A percentile compares a stretch with the other conserved stretches of the same genome.
These are phyloP conservation scores for Symbiodinium pilosum DNA, from an alignment of 73 alveolate species.

Conservation along the genomic window DNA sequence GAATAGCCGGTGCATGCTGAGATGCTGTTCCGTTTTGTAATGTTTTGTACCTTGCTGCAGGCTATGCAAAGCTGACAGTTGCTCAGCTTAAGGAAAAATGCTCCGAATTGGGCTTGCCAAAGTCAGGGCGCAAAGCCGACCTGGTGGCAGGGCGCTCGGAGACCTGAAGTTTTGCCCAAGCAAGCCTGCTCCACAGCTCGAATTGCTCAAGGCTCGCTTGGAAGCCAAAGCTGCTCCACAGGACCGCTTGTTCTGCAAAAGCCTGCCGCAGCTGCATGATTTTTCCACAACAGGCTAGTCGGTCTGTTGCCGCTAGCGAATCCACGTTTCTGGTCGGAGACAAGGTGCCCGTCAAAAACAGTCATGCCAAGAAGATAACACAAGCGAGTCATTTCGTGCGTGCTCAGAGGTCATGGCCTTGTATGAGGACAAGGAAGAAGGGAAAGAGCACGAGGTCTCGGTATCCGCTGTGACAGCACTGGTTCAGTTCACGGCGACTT, in stretches of 20 bases:
- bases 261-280: too few species aligned
- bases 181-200: neutral
- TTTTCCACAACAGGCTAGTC: too few species aligned
- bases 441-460: conserved; percentile 49
- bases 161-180: too few species aligned
- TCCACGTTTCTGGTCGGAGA: conserved; percentile 28
- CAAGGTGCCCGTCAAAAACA: too few species aligned
- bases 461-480: too few species aligned
- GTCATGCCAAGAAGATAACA: neutral
- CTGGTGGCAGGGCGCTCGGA: conserved; percentile 45
- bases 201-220: conserved; percentile 30
- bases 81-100: conserved; percentile 62
- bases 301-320: too few species aligned
- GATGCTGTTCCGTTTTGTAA: neutral
- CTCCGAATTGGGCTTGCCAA: conserved; percentile 33
- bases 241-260: too few species aligned
- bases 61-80: conserved; percentile 57
- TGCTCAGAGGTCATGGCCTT: conserved; percentile 27
- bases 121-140: conserved; percentile 75
- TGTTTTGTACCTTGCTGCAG: neutral
- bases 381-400: neutral
- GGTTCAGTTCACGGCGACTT: too few species aligned
- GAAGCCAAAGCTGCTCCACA: conserved; percentile 15
- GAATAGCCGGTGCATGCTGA: too few species aligned
- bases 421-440: conserved; percentile 29